Conservation (phyloP, 108 stramenopile genomes). For the Stephanodiscus triporus region DNA sequence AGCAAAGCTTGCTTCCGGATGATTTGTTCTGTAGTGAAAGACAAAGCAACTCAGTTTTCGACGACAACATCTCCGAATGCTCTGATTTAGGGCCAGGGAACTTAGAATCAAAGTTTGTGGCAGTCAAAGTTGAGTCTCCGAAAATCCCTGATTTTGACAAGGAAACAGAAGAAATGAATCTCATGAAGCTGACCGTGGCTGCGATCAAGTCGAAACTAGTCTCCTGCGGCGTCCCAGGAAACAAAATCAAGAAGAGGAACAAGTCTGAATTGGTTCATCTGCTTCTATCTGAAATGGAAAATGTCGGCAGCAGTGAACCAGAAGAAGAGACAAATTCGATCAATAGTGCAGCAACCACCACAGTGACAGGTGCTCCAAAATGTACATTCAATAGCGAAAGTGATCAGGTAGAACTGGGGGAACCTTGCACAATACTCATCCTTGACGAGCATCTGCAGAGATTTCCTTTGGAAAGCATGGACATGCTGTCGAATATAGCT, state of each 20-base stretch:
- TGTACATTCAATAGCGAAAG: background rate
- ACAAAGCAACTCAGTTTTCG: slow-evolving; percentile 8
- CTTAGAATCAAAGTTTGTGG: slow-evolving; percentile 71
- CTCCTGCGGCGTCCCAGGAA: slow-evolving; percentile 21
- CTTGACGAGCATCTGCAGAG: slow-evolving; percentile 94
- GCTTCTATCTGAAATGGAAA: slow-evolving; percentile 45
- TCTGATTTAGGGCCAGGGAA: slow-evolving; percentile 49
- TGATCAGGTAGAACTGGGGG: slow-evolving; percentile 11
- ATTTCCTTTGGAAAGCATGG: slow-evolving; percentile 93
- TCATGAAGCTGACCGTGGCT: slow-evolving; percentile 69
- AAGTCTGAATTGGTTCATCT: slow-evolving; percentile 68
- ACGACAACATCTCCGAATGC: slow-evolving; percentile 45
- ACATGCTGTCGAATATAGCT: slow-evolving; percentile 63
- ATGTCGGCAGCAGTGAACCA: background rate
- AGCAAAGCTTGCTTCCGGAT: slow-evolving; percentile 25
- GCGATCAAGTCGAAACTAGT: slow-evolving; percentile 57
- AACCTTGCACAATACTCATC: slow-evolving; percentile 69
- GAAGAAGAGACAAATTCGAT: background rate
- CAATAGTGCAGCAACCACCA: slow-evolving; percentile 2
- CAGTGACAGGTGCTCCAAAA: background rate
- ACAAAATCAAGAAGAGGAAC: slow-evolving; percentile 44
- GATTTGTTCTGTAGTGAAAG: background rate
- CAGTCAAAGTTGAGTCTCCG: slow-evolving; percentile 28
- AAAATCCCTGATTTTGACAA: slow-evolving; percentile 16
- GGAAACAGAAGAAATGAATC: slow-evolving; percentile 16